Evolutionary conservation across 257 asterid species (phyloP).

Genomic region (Plectranthus barbatus): DNA sequence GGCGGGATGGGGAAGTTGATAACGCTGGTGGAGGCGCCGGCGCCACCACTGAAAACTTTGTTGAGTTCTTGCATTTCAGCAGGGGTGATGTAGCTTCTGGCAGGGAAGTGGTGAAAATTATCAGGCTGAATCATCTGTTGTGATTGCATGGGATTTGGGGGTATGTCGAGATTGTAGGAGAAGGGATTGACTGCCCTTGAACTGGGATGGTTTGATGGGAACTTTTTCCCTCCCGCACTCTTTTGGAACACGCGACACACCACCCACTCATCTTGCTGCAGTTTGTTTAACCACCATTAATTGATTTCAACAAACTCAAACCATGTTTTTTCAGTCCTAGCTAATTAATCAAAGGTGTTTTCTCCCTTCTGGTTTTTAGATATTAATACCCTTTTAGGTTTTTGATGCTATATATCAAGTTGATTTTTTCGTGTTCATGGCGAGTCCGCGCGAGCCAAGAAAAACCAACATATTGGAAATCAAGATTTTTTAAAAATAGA

Average conservation of each 20-base stretch:
- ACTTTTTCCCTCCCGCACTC: slow-evolving; percentile 58
- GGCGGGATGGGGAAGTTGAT: slow-evolving; percentile 39
- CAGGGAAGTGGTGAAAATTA: slow-evolving; percentile 40
- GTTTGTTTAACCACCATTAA: too few relatives aligned
- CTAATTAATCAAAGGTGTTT: too few relatives aligned
- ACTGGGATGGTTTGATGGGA: slow-evolving; percentile 49
- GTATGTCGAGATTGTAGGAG: slow-evolving; percentile 39
- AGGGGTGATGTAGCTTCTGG: slow-evolving; percentile 40
- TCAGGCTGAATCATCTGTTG: slow-evolving; percentile 45
- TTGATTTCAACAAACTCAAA: too few relatives aligned
- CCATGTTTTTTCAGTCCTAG: too few relatives aligned
- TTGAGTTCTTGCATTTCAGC: slow-evolving; percentile 55
- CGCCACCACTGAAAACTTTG: slow-evolving; percentile 22
- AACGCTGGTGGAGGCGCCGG: slow-evolving; percentile 25
- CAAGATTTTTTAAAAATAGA: too few relatives aligned
- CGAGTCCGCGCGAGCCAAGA: too few relatives aligned
- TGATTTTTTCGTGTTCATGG: too few relatives aligned
- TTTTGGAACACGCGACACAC: slow-evolving; percentile 90
- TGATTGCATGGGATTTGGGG: slow-evolving; percentile 32
- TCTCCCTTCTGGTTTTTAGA: too few relatives aligned
- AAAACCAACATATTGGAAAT: too few relatives aligned
- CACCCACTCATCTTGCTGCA: slow-evolving; percentile 94
- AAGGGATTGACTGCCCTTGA: slow-evolving; percentile 42
- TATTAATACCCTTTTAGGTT: too few relatives aligned
- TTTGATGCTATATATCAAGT: too few relatives aligned